Evolutionary conservation across 2,329 filamentous ascomycete species (phyloP), one percentile per base, ranked within the genome.

Genomic region (Aciculosporium take): DNA sequence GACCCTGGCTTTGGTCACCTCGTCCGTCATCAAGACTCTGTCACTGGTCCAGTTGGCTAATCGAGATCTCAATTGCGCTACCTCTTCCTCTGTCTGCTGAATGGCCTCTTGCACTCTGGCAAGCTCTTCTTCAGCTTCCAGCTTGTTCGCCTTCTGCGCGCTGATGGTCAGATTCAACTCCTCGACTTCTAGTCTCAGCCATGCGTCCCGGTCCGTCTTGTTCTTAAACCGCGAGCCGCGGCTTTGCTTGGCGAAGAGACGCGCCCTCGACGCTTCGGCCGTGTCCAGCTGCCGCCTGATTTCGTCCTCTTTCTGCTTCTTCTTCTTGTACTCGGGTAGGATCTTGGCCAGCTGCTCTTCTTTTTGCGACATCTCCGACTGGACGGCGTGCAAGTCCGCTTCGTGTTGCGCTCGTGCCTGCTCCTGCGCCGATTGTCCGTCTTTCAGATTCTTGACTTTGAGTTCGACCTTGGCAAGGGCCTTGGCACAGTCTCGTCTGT

Each of bases 201-300:
- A 95, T 28, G 76, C 74, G 58, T 98, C 89, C 33, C 93, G 80
- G 56, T 96, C 86, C 7, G 76, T 74, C 65, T 94, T 94, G 58
- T 78, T 93, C 55, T 74, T 82, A 61, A 94, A 98, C 47, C 86
- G 82, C 15, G 83, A 81, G 49, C 83, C 87, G 35, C 89, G 81
- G 33, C 82, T 86, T 62, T 98, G 89, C 60, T 98, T 98, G 39
- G 84, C 84, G 55, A 94, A 85, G 7, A 98, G 72, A 29, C 88
- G 79, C 48, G 83, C 78, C 32, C 84, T 74, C 5, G 75, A 72
- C 7, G 80, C 80, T 53, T 93, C 83, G 0, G 82, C 82, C 38
- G 82, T 71, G 36, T 87, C 81, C 9, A 96, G 69, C 45, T 82
- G 76, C 42, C 79, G 69, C 53, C 79, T 81, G 23, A 84, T 67